These are phyloP conservation scores for Selenicereus undatus DNA, from an alignment of 148 eudicot species.

Conservation along the genomic window DNA sequence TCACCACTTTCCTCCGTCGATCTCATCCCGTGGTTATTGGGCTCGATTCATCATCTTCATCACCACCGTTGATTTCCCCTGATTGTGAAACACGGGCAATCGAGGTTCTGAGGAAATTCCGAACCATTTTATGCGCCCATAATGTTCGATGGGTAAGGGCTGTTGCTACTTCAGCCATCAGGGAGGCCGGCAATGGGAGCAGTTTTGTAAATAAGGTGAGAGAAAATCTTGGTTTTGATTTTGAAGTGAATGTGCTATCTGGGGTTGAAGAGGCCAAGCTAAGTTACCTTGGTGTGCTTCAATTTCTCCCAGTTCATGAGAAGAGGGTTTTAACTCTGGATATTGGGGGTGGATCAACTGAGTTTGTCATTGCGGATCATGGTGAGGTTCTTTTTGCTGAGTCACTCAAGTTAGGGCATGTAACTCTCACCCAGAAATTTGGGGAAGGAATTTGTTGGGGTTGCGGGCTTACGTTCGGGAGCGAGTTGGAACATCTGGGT, in stretches of 20 bases:
- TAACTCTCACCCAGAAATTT: conserved; percentile 45
- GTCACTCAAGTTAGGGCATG: conserved; percentile 58
- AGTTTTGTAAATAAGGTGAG: conserved; percentile 30
- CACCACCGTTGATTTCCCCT: conserved; percentile 29
- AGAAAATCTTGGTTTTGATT: conserved; percentile 34
- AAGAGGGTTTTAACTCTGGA: conserved; percentile 42
- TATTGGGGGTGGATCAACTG: conserved; percentile 81
- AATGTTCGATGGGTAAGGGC: conserved; percentile 32
- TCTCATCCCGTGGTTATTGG: conserved; percentile 46
- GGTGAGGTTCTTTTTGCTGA: conserved; percentile 38
- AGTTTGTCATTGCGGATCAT: conserved; percentile 43
- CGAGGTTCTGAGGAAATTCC: conserved; percentile 39
- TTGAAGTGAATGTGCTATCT: conserved; percentile 40
- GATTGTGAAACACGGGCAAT: conserved; percentile 37
- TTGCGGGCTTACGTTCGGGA: conserved; percentile 42
- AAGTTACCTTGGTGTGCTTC: conserved; percentile 46
- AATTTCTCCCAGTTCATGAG: conserved; percentile 37
- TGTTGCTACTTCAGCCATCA: conserved; percentile 70
- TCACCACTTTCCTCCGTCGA: conserved; percentile 40
- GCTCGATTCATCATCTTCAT: conserved; percentile 23
- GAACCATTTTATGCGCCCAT: conserved; percentile 26
- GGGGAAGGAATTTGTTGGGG: conserved; percentile 18
- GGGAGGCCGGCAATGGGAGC: conserved; percentile 39
- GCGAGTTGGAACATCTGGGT: conserved; percentile 33
- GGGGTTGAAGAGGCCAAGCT: conserved; percentile 64